Percentiles rank a stretch among this genome's conserved stretches.
phyloP scores from a whole-genome alignment of 2,329 filamentous ascomycete genomes.

The Diaporthe humulicola region DNA sequence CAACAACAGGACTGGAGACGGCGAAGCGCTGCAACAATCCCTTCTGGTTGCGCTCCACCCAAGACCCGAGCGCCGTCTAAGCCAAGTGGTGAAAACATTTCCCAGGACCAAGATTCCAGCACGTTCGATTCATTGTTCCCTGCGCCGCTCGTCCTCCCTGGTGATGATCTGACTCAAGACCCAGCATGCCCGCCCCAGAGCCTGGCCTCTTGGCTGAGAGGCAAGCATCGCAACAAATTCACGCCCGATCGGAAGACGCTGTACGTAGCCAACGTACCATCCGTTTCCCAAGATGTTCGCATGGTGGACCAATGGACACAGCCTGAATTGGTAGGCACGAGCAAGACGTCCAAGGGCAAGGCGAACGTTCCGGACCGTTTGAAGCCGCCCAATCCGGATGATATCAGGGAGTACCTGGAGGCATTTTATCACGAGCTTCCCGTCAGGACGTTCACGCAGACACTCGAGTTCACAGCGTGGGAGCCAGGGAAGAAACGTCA shows the following conservation, averaged over 20 bases:
- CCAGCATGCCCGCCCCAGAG: slow-evolving; percentile 65
- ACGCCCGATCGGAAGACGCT: slow-evolving; percentile 60
- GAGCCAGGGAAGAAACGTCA: slow-evolving; percentile 41
- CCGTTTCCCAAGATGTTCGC: slow-evolving; percentile 51
- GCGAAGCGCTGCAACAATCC: slow-evolving; percentile 47
- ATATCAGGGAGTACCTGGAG: slow-evolving; percentile 53
- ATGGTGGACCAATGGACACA: slow-evolving; percentile 60
- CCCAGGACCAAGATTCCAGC: slow-evolving; percentile 39
- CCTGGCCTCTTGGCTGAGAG: slow-evolving; percentile 62
- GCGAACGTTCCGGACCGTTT: slow-evolving; percentile 55
- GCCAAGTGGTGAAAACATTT: neutral
- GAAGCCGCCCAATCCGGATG: slow-evolving; percentile 45
- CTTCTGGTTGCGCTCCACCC: slow-evolving; percentile 45
- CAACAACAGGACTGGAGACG: slow-evolving; percentile 46
- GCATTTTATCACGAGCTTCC: slow-evolving; percentile 68
- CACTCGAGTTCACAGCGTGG: slow-evolving; percentile 65
- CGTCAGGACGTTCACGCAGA: slow-evolving; percentile 57
- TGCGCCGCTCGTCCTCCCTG: slow-evolving; percentile 69
- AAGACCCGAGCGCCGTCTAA: neutral
- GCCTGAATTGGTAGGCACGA: slow-evolving; percentile 50
- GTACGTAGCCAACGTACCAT: slow-evolving; percentile 65
- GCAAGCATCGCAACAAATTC: slow-evolving; percentile 62
- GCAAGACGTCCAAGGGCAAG: slow-evolving; percentile 53
- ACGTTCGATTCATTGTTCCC: slow-evolving; percentile 60
- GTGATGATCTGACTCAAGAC: slow-evolving; percentile 69